Base-by-base conservation (phyloP, 768 basidiomycete species). In the Naganishia vaughanmartiniae region DNA sequence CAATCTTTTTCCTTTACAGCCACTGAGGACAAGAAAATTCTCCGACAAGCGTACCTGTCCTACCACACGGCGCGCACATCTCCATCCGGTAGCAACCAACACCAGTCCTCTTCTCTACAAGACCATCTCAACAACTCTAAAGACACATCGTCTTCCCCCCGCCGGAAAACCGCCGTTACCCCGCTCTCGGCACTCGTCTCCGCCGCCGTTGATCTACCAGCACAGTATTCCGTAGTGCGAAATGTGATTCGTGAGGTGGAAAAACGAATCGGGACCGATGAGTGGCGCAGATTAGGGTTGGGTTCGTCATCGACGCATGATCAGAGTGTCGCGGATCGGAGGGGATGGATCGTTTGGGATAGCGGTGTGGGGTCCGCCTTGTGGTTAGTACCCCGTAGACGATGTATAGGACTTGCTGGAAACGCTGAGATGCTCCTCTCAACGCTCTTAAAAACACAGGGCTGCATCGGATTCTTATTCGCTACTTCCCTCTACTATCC, bases 181-280 rank as follows among this genome's bases (percentile, higher is more conserved):
- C 65, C 70, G 14, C 74, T 73, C 30, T 51, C 67, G 1, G 73
- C 75, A 17, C 66, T 79, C 7, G 77, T 77, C 4, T 74, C 74
- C 46, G 77, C 77, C 7, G 74, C 78, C 0, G 74, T 76, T 5
- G 73, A 75, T 30, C 55, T 81, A 4, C 80, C 80, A 15, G 77
- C 76, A 14, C 71, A 81, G 69, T 81, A 77, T 68, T 77, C 77
- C 0, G 80, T 75, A 7, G 73, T 81, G n/a, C 57, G 73, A 36
- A 81, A 79, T 66, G 73, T 81, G 12, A 15, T 78, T 11, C 58
- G 73, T 21, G 80, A 81, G 68, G 66, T 81, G 67, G 36, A 72
- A 5, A 65, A 65, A n/a, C 53, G 80, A 36, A 65, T 77, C 12
- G 78, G 76, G 2, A 63, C 65, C 5, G 76, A 71, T 21, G 78